Percentiles rank a stretch among this genome's conserved stretches.
Evolutionary conservation across 805 yeast genomes (phyloP).

Genomic region (Isabelozyma rhagii): DNA sequence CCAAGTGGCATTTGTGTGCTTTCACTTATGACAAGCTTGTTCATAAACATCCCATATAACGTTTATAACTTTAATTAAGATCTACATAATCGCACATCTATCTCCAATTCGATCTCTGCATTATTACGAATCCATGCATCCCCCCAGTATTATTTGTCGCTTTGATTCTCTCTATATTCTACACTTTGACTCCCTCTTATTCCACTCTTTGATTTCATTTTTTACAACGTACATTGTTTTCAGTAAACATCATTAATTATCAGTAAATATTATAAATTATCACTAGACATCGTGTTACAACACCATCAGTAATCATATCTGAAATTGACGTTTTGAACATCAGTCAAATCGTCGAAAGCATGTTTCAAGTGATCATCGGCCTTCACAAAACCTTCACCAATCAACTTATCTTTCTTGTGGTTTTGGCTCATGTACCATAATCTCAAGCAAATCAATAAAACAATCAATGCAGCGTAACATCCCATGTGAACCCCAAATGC

Average conservation of each 20-base stretch:
- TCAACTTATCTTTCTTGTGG: slow-evolving; percentile 10
- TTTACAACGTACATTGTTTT: background rate
- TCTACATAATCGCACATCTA: no score
- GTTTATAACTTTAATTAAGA: no score
- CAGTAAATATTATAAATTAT: no score
- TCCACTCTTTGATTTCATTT: no score
- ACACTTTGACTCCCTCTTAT: no score
- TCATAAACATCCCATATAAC: no score
- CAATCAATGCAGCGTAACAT: slow-evolving; percentile 13
- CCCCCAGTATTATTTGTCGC: no score
- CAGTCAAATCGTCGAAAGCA: slow-evolving; percentile 25
- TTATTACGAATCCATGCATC: no score
- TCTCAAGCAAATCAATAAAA: slow-evolving; percentile 11
- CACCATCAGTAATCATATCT: slow-evolving; percentile 6
- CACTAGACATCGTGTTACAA: background rate
- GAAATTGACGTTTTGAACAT: slow-evolving; percentile 16
- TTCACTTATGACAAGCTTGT: no score
- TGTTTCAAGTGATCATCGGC: slow-evolving; percentile 9
- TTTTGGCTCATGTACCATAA: slow-evolving; percentile 10
- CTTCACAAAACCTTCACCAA: slow-evolving; percentile 3
- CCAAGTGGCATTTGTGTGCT: no score
- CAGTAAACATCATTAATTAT: background rate
- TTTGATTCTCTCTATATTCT: no score
- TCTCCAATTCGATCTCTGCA: no score
- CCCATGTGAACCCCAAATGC: slow-evolving; percentile 15